phyloP scores from a whole-genome alignment of 257 asterid species.

The Capsicum pubescens region DNA sequence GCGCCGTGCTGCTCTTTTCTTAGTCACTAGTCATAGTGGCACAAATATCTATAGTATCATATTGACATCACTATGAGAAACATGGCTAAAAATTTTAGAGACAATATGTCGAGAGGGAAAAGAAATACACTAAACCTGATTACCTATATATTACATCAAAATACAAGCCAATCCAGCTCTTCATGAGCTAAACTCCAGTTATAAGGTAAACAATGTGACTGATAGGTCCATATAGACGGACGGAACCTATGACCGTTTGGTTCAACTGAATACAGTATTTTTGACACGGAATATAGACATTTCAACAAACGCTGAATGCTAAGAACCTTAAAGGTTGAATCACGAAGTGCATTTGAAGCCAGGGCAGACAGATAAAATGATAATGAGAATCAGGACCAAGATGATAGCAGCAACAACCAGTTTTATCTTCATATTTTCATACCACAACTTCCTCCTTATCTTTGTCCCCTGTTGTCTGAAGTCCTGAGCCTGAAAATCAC shows the following conservation, averaged over 20 bases:
- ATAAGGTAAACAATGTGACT: not conserved
- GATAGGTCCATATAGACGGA: not conserved
- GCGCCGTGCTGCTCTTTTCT: too few species aligned
- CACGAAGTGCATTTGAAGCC: slow-evolving; percentile 45
- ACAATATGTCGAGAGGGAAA: not conserved
- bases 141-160: slow-evolving; percentile 22
- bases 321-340: not conserved
- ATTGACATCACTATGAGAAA: not conserved
- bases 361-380: slow-evolving; percentile 51
- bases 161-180: not conserved
- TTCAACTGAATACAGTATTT: not conserved
- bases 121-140: not conserved
- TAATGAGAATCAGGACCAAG: slow-evolving; percentile 39
- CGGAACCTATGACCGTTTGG: not conserved
- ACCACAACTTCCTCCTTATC: slow-evolving; percentile 58
- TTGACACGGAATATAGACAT: not conserved
- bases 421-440: slow-evolving; percentile 58
- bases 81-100: not conserved
- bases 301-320: not conserved
- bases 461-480: slow-evolving; percentile 55
- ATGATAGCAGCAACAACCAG: slow-evolving; percentile 45
- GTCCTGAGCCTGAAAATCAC: slow-evolving; percentile 54
- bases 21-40: too few species aligned
- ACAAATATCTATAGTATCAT: not conserved
- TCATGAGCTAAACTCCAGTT: slow-evolving; percentile 2